Percentiles rank a stretch among this genome's conserved stretches.
Evolutionary conservation across 768 basidiomycete genomes (phyloP).

Genomic region (Suillus cothurnatus): DNA sequence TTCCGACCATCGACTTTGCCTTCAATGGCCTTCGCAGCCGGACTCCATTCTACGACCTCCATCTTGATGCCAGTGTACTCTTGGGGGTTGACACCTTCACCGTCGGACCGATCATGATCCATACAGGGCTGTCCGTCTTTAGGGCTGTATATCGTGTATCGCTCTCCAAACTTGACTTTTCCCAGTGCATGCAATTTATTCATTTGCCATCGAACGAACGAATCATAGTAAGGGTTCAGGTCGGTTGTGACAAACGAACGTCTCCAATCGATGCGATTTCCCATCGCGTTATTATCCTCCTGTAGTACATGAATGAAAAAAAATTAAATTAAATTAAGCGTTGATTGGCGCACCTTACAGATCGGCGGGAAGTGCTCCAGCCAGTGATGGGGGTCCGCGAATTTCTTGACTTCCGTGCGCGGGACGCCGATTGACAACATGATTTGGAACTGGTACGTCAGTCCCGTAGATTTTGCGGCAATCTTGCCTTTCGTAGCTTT

Average conservation of each 20-base stretch:
- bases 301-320: slow-evolving; percentile 21
- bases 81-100: slow-evolving; percentile 93
- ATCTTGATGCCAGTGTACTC: slow-evolving; percentile 96
- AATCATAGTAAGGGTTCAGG: slow-evolving; percentile 95
- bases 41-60: slow-evolving; percentile 87
- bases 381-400: slow-evolving; percentile 96
- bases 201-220: slow-evolving; percentile 97
- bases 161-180: slow-evolving; percentile 97
- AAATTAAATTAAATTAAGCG: background rate
- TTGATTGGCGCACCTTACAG: slow-evolving; percentile 59
- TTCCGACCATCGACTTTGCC: slow-evolving; percentile 75
- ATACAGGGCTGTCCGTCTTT: slow-evolving; percentile 99
- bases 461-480: slow-evolving; percentile 88
- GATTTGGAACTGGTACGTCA: slow-evolving; percentile 98
- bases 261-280: slow-evolving; percentile 98
- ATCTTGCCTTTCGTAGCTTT: slow-evolving; percentile 98
- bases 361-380: slow-evolving; percentile 94
- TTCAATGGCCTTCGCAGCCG: slow-evolving; percentile 63
- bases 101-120: slow-evolving; percentile 97
- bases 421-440: slow-evolving; percentile 94
- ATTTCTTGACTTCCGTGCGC: slow-evolving; percentile 88
- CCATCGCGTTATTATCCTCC: slow-evolving; percentile 81
- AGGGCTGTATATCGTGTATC: slow-evolving; percentile 97
- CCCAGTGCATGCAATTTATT: slow-evolving; percentile 86
- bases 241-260: slow-evolving; percentile 93